Percentiles rank a stretch among this genome's conserved stretches.
These are phyloP conservation scores for Exophiala spinifera DNA, from an alignment of 2,329 filamentous ascomycete genomes.

Conservation along the genomic window DNA sequence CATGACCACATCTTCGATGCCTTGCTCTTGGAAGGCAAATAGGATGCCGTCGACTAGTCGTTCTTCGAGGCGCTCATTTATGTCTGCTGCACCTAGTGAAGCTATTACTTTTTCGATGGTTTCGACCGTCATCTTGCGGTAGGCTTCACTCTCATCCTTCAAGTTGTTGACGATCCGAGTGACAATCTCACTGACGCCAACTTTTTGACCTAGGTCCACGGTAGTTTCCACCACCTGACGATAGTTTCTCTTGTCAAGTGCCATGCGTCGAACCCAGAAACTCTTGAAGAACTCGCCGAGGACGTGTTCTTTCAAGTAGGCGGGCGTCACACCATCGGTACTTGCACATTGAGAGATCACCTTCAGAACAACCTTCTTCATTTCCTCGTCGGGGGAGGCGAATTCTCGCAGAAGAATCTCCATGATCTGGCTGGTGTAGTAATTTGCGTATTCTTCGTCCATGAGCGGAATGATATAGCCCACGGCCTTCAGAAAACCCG, in stretches of 20 bases:
- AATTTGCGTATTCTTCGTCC: constrained; percentile 99
- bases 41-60: constrained; percentile 92
- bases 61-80: constrained; percentile 88
- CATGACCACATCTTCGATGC: constrained; percentile 91
- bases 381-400: constrained; percentile 94
- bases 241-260: constrained; percentile 95
- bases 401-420: constrained; percentile 96
- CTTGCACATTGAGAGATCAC: constrained; percentile 94
- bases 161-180: constrained; percentile 91
- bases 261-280: constrained; percentile 98
- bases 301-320: constrained; percentile 92
- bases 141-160: constrained; percentile 96
- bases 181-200: constrained; percentile 93
- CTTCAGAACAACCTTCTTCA: constrained; percentile 99
- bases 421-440: constrained; percentile 98
- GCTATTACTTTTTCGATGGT: constrained; percentile 96
- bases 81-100: constrained; percentile 87
- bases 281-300: constrained; percentile 97
- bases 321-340: constrained; percentile 90
- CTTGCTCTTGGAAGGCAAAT: constrained; percentile 96
- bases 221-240: constrained; percentile 97
- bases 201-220: constrained; percentile 93
- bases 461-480: constrained; percentile 98
- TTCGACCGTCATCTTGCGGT: constrained; percentile 98
- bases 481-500: constrained; percentile 94